phyloP scores from a whole-genome alignment of 75 land plant genomes.

The Cunninghamia lanceolata region DNA sequence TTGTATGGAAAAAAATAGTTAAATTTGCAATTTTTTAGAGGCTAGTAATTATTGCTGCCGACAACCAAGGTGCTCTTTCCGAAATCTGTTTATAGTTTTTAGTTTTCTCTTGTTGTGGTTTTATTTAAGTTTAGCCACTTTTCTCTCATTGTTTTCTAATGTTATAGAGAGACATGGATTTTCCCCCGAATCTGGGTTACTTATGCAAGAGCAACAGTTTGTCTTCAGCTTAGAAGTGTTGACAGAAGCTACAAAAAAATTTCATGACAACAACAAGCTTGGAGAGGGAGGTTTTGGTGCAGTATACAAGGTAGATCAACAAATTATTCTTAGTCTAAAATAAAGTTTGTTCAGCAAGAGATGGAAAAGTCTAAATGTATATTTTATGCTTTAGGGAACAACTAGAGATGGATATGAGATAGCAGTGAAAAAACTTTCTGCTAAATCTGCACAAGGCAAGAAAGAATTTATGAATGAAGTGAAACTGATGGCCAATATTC shows the following conservation, averaged over 20 bases:
- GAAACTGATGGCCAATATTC: conserved; percentile 9
- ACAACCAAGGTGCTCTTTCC: not conserved
- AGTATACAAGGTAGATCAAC: not conserved
- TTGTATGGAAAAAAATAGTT: not conserved
- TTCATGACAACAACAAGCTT: not conserved
- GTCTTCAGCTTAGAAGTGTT: not conserved
- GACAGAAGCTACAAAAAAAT: not conserved
- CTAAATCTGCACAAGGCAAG: not conserved
- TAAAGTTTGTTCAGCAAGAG: too few relatives aligned
- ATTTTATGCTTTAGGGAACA: conserved; percentile 7
- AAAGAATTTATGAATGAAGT: conserved; percentile 16
- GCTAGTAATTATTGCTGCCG: not conserved
- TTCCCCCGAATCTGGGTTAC: not conserved
- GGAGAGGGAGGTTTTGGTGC: conserved; percentile 8
- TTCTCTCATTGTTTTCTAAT: too few relatives aligned
- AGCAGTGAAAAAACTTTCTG: conserved; percentile 4
- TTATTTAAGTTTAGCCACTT: too few relatives aligned
- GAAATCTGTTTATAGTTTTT: not conserved
- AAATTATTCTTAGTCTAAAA: not conserved
- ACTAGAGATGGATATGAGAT: conserved; percentile 2
- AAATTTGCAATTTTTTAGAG: not conserved
- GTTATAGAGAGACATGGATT: too few relatives aligned
- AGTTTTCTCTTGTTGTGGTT: not conserved
- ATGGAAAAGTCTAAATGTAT: not conserved
- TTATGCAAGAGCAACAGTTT: not conserved